These are phyloP conservation scores for Tylopilus plumbeoviolaceoides DNA, from an alignment of 768 basidiomycete genomes.

Conservation along the genomic window DNA sequence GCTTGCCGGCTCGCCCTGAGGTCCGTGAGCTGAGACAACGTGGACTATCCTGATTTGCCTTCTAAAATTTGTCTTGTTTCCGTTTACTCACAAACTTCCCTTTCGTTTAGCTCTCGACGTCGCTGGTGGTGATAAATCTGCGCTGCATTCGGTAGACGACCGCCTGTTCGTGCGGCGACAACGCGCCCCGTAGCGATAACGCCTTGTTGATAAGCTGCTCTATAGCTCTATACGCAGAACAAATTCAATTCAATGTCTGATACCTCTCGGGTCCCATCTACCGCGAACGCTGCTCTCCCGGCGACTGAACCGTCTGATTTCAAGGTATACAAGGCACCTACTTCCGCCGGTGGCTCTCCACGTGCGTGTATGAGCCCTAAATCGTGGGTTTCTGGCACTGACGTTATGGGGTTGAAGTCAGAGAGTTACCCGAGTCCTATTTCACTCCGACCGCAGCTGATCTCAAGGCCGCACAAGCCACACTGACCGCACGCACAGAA, in stretches of 20 bases:
- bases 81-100: conserved; percentile 5
- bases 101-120: not conserved
- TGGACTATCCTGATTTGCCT: conserved; percentile 42
- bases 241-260: conserved; percentile 23
- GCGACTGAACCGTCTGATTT: conserved; percentile 26
- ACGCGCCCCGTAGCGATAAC: conserved; percentile 2
- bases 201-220: conserved; percentile 15
- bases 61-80: not conserved
- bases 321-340: conserved; percentile 48
- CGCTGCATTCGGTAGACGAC: not conserved
- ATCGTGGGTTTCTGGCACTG: conserved; percentile 2
- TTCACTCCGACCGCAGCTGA: conserved; percentile 71
- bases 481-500: conserved; percentile 56
- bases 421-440: conserved; percentile 64
- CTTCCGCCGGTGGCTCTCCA: conserved; percentile 23
- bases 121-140: not conserved
- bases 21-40: conserved; percentile 67
- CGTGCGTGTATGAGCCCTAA: conserved; percentile 30
- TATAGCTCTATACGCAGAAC: conserved; percentile 13
- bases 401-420: conserved; percentile 27
- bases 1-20: conserved; percentile 75
- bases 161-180: conserved; percentile 10
- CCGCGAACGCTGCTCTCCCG: not conserved
- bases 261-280: conserved; percentile 11
- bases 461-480: conserved; percentile 61